phyloP scores from a whole-genome alignment of 208 protist species.

The Acanthamoeba healyi region DNA sequence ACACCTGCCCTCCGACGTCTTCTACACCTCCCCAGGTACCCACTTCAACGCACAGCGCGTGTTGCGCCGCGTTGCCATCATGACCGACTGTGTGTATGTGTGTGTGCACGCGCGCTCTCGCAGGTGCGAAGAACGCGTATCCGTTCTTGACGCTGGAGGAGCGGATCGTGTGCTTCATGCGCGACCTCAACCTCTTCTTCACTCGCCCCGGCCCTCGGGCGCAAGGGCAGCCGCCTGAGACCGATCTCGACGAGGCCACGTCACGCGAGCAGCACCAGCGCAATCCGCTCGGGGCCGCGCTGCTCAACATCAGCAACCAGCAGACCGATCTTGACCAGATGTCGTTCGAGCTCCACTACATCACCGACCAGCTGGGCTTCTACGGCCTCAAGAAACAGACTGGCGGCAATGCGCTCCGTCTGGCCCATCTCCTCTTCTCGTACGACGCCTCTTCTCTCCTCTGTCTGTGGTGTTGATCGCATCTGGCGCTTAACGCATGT shows the following conservation, averaged over 20 bases:
- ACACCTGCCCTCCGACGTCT: slow-evolving; percentile 67
- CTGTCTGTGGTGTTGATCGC: neutral
- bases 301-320: neutral
- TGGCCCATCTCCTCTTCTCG: slow-evolving; percentile 81
- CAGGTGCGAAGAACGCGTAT: slow-evolving; percentile 81
- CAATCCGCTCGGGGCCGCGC: neutral
- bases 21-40: slow-evolving; percentile 42
- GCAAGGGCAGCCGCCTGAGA: too few relatives aligned
- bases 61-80: too few relatives aligned
- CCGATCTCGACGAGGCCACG: too few relatives aligned
- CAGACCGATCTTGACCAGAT: neutral
- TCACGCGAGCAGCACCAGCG: neutral
- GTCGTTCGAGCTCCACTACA: slow-evolving; percentile 78
- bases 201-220: too few relatives aligned
- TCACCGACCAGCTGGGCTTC: slow-evolving; percentile 80
- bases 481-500: too few relatives aligned
- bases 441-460: neutral
- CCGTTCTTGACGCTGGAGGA: slow-evolving; percentile 79
- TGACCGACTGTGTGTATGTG: too few relatives aligned
- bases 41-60: too few relatives aligned
- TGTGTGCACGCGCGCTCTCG: too few relatives aligned
- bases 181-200: slow-evolving; percentile 79
- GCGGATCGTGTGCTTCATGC: slow-evolving; percentile 74
- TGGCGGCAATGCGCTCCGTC: slow-evolving; percentile 76
- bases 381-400: slow-evolving; percentile 83